Percentiles rank a stretch among this genome's conserved stretches.
Conservation (phyloP, 306 rosid species). For the Vigna hirtella region DNA sequence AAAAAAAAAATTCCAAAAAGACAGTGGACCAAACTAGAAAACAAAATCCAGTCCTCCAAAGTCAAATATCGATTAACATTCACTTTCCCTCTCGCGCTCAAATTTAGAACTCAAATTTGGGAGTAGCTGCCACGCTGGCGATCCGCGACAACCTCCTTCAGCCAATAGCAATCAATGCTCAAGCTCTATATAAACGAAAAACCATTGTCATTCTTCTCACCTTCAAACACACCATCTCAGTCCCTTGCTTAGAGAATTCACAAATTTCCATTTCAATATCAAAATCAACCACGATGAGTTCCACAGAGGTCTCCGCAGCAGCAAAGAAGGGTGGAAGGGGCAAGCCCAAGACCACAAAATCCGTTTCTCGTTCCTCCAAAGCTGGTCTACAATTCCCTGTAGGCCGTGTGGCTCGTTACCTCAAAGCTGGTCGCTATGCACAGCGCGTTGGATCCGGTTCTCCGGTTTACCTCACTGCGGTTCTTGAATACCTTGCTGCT, state of each 20-base stretch:
- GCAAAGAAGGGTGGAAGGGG: conserved; percentile 68
- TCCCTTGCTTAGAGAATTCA: not conserved
- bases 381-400: conserved; percentile 98
- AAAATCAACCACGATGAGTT: conserved; percentile 41
- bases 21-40: no score
- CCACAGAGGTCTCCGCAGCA: conserved; percentile 34
- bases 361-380: conserved; percentile 70
- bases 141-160: conserved; percentile 43
- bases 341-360: conserved; percentile 57
- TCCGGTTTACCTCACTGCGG: conserved; percentile 87
- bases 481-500: conserved; percentile 87
- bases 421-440: conserved; percentile 74
- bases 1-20: no score
- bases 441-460: conserved; percentile 83
- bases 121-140: conserved; percentile 57
- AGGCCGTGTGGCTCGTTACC: conserved; percentile 81
- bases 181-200: conserved; percentile 18
- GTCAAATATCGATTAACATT: no score
- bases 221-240: rapidly evolving
- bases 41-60: no score
- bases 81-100: not conserved
- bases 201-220: rapidly evolving
- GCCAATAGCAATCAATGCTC: conserved; percentile 45
- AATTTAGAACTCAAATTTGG: not conserved
- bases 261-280: no score